Evolutionary conservation across 1,284 basidiomycete species (phyloP).

Genomic region (Pseudozyma hubeiensis): DNA sequence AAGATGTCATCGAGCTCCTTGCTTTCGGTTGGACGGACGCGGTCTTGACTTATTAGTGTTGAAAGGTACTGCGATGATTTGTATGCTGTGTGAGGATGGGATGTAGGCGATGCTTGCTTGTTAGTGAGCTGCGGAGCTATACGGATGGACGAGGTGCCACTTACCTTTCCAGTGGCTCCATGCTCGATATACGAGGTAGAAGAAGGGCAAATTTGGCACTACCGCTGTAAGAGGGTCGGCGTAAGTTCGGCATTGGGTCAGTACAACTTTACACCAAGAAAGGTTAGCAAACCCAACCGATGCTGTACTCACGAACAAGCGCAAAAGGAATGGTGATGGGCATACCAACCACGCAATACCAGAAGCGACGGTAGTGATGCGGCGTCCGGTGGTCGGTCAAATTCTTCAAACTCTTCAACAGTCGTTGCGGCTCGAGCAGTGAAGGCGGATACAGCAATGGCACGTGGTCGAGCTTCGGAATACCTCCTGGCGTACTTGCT

Average conservation of each 20-base stretch:
- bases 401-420: slow-evolving; percentile 49
- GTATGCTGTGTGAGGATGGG: slow-evolving; percentile 44
- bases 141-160: slow-evolving; percentile 9
- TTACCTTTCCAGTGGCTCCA: slow-evolving; percentile 64
- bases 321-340: slow-evolving; percentile 64
- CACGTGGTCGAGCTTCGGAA: slow-evolving; percentile 40
- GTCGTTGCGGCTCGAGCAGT: slow-evolving; percentile 32
- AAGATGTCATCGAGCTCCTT: slow-evolving; percentile 54
- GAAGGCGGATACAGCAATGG: slow-evolving; percentile 60
- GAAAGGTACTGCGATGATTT: slow-evolving; percentile 56
- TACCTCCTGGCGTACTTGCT: slow-evolving; percentile 1
- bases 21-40: slow-evolving; percentile 53
- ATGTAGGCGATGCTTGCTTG: background rate
- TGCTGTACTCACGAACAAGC: slow-evolving; percentile 51
- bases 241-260: background rate
- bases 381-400: slow-evolving; percentile 55
- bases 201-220: slow-evolving; percentile 66
- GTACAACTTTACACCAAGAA: background rate
- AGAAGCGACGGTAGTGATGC: slow-evolving; percentile 56
- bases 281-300: background rate
- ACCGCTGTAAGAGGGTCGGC: slow-evolving; percentile 34
- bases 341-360: slow-evolving; percentile 60
- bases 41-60: slow-evolving; percentile 42
- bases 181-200: slow-evolving; percentile 66
- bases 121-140: background rate